Base-by-base conservation (phyloP, 441 rosid genomes). In the Arabidopsis hybrid region DNA sequence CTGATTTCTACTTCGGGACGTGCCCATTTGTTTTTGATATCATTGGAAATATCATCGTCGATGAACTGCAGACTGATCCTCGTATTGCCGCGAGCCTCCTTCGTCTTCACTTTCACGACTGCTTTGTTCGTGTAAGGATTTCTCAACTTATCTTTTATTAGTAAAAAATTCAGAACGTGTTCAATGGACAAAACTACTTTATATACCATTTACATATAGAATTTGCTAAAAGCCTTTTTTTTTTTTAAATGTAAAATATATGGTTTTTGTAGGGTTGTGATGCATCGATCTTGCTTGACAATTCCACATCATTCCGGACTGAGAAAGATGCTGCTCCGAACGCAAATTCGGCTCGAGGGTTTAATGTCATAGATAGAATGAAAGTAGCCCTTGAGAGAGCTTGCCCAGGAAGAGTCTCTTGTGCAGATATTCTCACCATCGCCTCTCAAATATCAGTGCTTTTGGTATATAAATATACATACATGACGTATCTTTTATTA, bases 31-130 rank as follows among this genome's bases (percentile, higher is more conserved):
- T 70, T 43, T 61, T 58, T 2, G 36, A 43, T 50, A 83, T 87
- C 58, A 76, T 87, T 16, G 74, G 78, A 0, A 57, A 31, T 4
- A 67, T 81, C 52, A 64, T 88, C 29, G 42, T 46, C 49, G 45
- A 76, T 9, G 81, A 83, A 51, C 60, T 80, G 51, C 18, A 11
- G 35, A 45, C 72, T 2, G 90, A 88, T 60, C 79, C 82, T 50
- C 79, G 90, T 55, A 87, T 86, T 38, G 83, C 80, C 6, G 93
- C 93, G 58, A 85, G 88, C 53, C 77, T 91, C 69, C 70, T 87
- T 59, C 86, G 92, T 72, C 86, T 91, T 72, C 91, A 87, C 64
- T 91, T 91, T 76, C 92, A 87, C 56, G 94, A 91, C 67, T 89
- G 94, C 77, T 89, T 91, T 60, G 96, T 89, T 63, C 73, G 83